Conservation (phyloP, 1,284 basidiomycete genomes). For the Cryptococcus hybrid region DNA sequence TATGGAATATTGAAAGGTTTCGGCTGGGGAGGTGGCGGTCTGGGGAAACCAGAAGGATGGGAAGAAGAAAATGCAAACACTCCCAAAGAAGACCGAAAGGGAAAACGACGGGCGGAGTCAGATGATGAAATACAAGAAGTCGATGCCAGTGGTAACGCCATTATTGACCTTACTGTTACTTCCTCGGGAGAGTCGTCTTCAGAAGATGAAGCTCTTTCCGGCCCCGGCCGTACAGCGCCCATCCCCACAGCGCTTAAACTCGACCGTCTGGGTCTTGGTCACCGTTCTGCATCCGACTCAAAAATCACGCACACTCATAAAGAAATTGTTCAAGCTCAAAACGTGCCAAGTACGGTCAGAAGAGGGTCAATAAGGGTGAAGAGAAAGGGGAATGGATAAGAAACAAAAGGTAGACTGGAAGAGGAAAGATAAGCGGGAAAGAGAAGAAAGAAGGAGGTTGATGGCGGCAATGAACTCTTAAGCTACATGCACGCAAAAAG, state of each 20-base stretch:
- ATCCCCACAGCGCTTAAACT: constrained; percentile 44
- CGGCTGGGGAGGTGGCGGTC: constrained; percentile 44
- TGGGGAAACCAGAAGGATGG: constrained; percentile 35
- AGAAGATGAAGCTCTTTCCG: constrained; percentile 2
- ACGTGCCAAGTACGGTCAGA: constrained; percentile 17
- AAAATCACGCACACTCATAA: constrained; percentile 38
- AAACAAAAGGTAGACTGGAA: constrained; percentile 43
- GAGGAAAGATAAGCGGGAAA: constrained; percentile 35
- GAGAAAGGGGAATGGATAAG: constrained; percentile 21
- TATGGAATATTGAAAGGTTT: constrained; percentile 34
- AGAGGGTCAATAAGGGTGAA: background rate
- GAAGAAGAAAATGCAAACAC: background rate
- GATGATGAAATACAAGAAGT: constrained; percentile 3
- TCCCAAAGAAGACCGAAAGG: background rate
- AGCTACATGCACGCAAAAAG: background rate
- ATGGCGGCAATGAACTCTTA: constrained; percentile 25
- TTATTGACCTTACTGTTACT: constrained; percentile 20
- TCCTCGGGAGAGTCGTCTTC: background rate
- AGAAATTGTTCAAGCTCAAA: constrained; percentile 38
- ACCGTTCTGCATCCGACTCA: constrained; percentile 15
- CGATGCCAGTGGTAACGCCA: constrained; percentile 8
- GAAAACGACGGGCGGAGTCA: background rate
- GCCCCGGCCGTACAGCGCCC: constrained; percentile 41
- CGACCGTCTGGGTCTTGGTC: constrained; percentile 41
- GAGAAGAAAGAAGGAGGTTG: constrained; percentile 35